Percentiles rank a stretch among this genome's conserved stretches.
These are phyloP conservation scores for Penicillium oxalicum DNA, from an alignment of 2,329 filamentous ascomycete species.

Conservation along the genomic window DNA sequence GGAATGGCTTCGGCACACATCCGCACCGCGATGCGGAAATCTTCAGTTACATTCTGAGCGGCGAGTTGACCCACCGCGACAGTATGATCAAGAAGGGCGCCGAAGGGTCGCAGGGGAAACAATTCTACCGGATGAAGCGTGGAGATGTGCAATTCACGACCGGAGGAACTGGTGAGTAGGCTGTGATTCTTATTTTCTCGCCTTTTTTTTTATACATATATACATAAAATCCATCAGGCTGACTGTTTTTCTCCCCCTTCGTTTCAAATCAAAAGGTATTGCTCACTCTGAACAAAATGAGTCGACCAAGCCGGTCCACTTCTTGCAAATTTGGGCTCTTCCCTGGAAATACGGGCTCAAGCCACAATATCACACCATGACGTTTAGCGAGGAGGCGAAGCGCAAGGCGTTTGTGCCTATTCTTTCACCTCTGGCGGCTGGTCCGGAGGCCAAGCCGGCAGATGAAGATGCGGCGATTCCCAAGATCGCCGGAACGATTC, in stretches of 20 bases:
- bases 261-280: conserved; percentile 45
- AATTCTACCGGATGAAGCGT: conserved; percentile 65
- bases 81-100: conserved; percentile 68
- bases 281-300: conserved; percentile 80
- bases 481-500: conserved; percentile 61
- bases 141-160: conserved; percentile 88
- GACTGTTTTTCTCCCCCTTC: no score
- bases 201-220: no score
- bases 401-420: conserved; percentile 65
- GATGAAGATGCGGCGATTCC: conserved; percentile 62
- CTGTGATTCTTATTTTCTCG: neutral
- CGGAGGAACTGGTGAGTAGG: conserved; percentile 61
- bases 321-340: conserved; percentile 82
- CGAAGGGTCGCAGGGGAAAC: conserved; percentile 54
- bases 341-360: conserved; percentile 68
- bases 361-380: conserved; percentile 69
- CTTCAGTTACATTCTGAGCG: conserved; percentile 79
- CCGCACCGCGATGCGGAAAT: conserved; percentile 84
- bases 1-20: conserved; percentile 76
- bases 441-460: conserved; percentile 54
- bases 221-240: no score
- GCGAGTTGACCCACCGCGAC: conserved; percentile 82
- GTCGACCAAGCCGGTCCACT: conserved; percentile 66
- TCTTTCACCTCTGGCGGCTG: conserved; percentile 66
- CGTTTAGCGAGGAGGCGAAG: conserved; percentile 69